Evolutionary conservation across 352 stramenopile genomes (phyloP), one percentile per base, ranked within the genome.

Genomic region (Globisporangium spiculum): DNA sequence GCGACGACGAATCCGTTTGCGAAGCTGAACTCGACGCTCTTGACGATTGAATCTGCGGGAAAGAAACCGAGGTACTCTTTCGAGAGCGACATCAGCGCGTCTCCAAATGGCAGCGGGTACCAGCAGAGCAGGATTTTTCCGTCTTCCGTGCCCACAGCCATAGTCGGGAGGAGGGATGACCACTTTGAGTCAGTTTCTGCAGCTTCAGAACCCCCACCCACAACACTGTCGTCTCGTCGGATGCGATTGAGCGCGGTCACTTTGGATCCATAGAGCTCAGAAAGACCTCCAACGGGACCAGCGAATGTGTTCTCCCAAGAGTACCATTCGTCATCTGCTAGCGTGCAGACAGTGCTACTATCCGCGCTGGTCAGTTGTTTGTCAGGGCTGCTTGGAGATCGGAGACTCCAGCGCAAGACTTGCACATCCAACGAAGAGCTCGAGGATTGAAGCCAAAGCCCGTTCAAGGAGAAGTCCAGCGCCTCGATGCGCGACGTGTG

Each of bases 401-500:
- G 57, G 0, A 92, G 66, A 64, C 74, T 36, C 89, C 90, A 97
- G 1, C 85, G 86, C 52, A 96, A 61, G 0, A 96, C 55, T 63
- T 97, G 84, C 52, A 68, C 72, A 34, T 84, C 80, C 0, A 73
- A 65, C n/a, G 78, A 78, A 1, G 74, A 82, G 0, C 78, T 93
- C 0, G 81, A 78, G 12, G 83, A 91, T 55, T 91, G 86, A 14
- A 97, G 68, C 75, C 86, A 93, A 14, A 71, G 59, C 1, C 72
- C 71, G 59, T 92, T 75, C 3, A 77, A 24, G 2, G 79, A 89
- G 48, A 91, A 97, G 59, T 96, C 89, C 2, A 96, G 69, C 34
- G 89, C 69, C 1, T 71, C 66, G 18, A 97, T 77, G 41, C 73
- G 84, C 2, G 76, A 75, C 0, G 83, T 91, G 57, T 95, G 89